phyloP scores from a whole-genome alignment of 2,329 filamentous ascomycete genomes.

The Fusarium sp. region DNA sequence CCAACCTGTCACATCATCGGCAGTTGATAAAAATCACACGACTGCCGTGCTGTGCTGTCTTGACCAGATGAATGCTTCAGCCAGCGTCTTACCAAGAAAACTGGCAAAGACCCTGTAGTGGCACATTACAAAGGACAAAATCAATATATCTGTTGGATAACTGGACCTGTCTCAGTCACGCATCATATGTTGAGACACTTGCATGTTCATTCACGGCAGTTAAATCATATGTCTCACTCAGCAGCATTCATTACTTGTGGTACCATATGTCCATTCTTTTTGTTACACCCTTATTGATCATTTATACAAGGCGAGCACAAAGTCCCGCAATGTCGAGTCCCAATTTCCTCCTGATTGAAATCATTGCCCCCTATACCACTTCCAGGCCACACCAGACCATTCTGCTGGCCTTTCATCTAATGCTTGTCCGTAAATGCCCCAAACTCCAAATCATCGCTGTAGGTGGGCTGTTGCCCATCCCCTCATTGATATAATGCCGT shows the following conservation, averaged over 20 bases:
- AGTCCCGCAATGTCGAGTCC: background rate
- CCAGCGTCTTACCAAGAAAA: background rate
- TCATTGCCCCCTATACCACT: background rate
- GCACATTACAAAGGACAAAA: background rate
- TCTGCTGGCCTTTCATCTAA: constrained; percentile 11
- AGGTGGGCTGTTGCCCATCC: constrained; percentile 7
- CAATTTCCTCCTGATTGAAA: constrained; percentile 13
- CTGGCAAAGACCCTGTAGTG: background rate
- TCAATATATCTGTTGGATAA: background rate
- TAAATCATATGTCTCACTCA: background rate
- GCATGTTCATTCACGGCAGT: background rate
- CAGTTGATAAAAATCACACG: constrained; percentile 7
- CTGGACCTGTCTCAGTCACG: background rate
- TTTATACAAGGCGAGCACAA: constrained; percentile 29
- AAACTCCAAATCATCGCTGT: constrained; percentile 42
- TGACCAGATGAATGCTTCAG: background rate
- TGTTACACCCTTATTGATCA: constrained; percentile 27
- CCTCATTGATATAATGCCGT: constrained; percentile 5
- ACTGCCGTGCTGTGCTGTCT: background rate
- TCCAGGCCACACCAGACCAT: background rate
- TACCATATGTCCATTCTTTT: constrained; percentile 26
- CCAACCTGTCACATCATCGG: background rate
- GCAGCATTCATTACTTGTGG: background rate
- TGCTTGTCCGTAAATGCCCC: constrained; percentile 24
- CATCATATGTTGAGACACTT: background rate